Conservation (phyloP, 805 yeast genomes). For the Saturnispora bothae region DNA sequence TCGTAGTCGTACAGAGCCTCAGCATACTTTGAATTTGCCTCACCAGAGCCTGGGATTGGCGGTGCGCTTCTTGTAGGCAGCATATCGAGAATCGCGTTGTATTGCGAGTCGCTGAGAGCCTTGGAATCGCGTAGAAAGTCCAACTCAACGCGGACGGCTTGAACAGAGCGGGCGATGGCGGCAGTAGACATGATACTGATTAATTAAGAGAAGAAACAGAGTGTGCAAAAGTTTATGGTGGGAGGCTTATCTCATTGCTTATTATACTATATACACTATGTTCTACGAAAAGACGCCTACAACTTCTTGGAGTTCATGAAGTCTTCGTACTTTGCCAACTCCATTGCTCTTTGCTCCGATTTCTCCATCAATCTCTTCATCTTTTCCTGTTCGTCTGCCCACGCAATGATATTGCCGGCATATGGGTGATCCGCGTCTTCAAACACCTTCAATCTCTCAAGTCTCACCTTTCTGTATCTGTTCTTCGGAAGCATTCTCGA, state of each 20-base stretch:
- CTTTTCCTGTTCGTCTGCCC: constrained; percentile 62
- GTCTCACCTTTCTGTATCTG: constrained; percentile 62
- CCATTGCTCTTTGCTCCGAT: constrained; percentile 24
- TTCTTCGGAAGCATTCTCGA: constrained; percentile 95
- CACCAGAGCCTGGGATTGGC: constrained; percentile 28
- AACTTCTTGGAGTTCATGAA: constrained; percentile 19
- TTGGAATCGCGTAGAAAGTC: constrained; percentile 70
- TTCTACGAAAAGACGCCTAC: constrained; percentile 1
- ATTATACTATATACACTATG: no score
- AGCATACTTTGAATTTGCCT: constrained; percentile 24
- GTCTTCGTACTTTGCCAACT: constrained; percentile 19
- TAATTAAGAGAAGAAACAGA: background rate
- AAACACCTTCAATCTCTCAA: constrained; percentile 74
- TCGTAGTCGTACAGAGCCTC: constrained; percentile 68
- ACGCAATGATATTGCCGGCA: constrained; percentile 70
- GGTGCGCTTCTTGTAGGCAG: constrained; percentile 48
- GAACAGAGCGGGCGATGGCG: constrained; percentile 64
- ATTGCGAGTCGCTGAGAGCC: constrained; percentile 52
- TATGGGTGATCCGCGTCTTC: constrained; percentile 89
- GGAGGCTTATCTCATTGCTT: no score
- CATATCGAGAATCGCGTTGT: constrained; percentile 22
- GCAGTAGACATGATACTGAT: constrained; percentile 29
- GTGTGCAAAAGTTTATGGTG: no score
- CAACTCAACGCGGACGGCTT: constrained; percentile 60
- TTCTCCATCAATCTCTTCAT: constrained; percentile 35